Evolutionary conservation across 2,329 filamentous ascomycete species (phyloP), one percentile per base, ranked within the genome.

Genomic region (Escovopsis weberi): DNA sequence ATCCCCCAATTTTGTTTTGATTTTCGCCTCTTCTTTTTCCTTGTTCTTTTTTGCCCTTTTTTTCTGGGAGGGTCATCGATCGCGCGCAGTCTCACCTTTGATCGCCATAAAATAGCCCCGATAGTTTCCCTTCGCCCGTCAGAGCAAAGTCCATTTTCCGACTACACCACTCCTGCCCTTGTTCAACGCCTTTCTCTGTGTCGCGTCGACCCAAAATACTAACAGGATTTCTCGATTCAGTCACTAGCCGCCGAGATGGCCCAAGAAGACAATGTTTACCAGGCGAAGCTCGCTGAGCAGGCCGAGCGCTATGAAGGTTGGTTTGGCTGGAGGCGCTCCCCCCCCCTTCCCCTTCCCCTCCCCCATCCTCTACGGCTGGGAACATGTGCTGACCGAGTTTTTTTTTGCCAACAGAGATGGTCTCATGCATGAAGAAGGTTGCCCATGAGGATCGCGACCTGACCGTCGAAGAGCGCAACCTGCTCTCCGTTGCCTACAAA

Each of bases 281-380:
- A 96, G 67, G 91, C 91, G 72, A 96, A 96, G 87, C 85, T 98
- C 69, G 91, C 91, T 66, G 91, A 98, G 82, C 91, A 98, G 81
- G 91, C 91, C 69, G 91, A 98, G 82, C 89, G 91, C 67, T 98
- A 98, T 72, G 91, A 98, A 77, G 91, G 91, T 96, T 68, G 43
- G 47, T 50, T 37, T 15, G 28, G 12, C 39, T 43, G 43, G 34
- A 12, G 38, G 37, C 37, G 38, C 43, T 37, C 36, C 18, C 39
- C 35, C 35, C 28, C 28, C 8, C 8, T 3, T 30, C 15, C 15
- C 15, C 15, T 15, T 12, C 33, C 15, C 28, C 1, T 11, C 11
- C 28, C 28, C 8, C 8, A 11, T 30, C 15, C 15, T 15, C 15
- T 15, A 15, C 15, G 39, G 15, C 38, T 28, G 28, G 35, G 28